phyloP scores from a whole-genome alignment of 2,329 filamentous ascomycete species.

The Colletotrichum agaves region DNA sequence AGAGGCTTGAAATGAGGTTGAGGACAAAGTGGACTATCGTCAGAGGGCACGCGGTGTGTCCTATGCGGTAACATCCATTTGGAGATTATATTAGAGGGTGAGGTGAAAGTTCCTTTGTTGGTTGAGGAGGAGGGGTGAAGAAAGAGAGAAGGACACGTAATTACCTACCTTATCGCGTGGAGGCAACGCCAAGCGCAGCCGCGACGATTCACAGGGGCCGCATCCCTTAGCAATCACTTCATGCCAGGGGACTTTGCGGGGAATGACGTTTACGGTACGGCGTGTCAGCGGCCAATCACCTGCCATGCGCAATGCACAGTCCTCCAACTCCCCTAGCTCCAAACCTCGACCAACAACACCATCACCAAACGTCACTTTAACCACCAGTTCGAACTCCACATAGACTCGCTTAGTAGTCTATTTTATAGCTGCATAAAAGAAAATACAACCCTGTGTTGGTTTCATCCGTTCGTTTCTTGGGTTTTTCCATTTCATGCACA shows the following conservation, averaged over 20 bases:
- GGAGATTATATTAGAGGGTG: slow-evolving; percentile 1
- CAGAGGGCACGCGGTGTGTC: neutral
- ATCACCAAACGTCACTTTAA: neutral
- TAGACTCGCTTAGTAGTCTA: neutral
- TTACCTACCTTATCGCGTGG: neutral
- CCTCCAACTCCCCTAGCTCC: neutral
- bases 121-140: neutral
- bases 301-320: neutral
- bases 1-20: neutral
- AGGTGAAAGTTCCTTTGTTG: neutral
- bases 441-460: neutral
- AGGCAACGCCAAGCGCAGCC: slow-evolving; percentile 34
- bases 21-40: neutral
- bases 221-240: slow-evolving; percentile 11
- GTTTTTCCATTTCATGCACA: slow-evolving; percentile 21
- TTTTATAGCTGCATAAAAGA: slow-evolving; percentile 4
- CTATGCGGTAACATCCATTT: neutral
- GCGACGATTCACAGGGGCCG: slow-evolving; percentile 1
- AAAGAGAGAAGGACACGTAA: slow-evolving; percentile 15
- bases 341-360: neutral
- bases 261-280: too few species aligned
- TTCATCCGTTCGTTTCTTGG: neutral
- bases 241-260: too few species aligned
- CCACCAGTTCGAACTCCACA: neutral
- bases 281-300: neutral